Percentiles rank a stretch among this genome's conserved stretches.
Evolutionary conservation across 1,284 basidiomycete species (phyloP).

Genomic region (Fomitopsis pinicola): DNA sequence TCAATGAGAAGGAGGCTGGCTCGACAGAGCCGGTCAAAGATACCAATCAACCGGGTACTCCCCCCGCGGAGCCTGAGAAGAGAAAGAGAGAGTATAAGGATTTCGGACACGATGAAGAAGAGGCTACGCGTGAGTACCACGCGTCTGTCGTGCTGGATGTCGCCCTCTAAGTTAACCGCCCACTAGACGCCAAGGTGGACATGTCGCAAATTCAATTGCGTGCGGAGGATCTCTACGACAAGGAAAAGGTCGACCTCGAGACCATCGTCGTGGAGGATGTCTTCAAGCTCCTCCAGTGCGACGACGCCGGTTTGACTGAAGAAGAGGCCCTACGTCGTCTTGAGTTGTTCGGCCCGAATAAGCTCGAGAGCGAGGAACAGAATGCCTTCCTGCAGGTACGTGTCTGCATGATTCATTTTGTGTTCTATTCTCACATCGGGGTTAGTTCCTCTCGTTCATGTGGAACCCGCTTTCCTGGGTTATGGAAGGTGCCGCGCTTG

Average conservation of each 20-base stretch:
- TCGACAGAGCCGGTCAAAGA: slow-evolving; percentile 25
- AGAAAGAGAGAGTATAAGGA: slow-evolving; percentile 92
- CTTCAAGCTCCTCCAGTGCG: slow-evolving; percentile 91
- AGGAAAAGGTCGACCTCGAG: slow-evolving; percentile 98
- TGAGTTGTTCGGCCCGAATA: slow-evolving; percentile 96
- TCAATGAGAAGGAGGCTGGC: slow-evolving; percentile 31
- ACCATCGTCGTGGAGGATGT: slow-evolving; percentile 96
- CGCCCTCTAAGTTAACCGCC: slow-evolving; percentile 10
- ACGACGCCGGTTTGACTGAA: slow-evolving; percentile 72
- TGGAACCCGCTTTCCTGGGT: slow-evolving; percentile 99
- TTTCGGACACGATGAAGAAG: slow-evolving; percentile 74
- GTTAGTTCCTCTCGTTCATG: slow-evolving; percentile 93
- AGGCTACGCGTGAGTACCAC: slow-evolving; percentile 61
- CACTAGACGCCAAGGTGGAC: slow-evolving; percentile 78
- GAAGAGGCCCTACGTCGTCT: slow-evolving; percentile 83
- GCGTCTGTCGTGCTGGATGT: slow-evolving; percentile 6
- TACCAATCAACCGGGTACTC: slow-evolving; percentile 13
- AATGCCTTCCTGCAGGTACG: slow-evolving; percentile 80
- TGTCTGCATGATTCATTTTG: slow-evolving; percentile 1
- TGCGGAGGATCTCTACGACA: slow-evolving; percentile 94
- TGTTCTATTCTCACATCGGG: slow-evolving; percentile 27
- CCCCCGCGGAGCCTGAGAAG: slow-evolving; percentile 39
- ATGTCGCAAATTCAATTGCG: slow-evolving; percentile 88
- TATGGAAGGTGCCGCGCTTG: slow-evolving; percentile 97
- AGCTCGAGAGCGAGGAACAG: slow-evolving; percentile 87